Base-by-base conservation (phyloP, 495 filamentous ascomycete genomes). In the Tuber borchii region DNA sequence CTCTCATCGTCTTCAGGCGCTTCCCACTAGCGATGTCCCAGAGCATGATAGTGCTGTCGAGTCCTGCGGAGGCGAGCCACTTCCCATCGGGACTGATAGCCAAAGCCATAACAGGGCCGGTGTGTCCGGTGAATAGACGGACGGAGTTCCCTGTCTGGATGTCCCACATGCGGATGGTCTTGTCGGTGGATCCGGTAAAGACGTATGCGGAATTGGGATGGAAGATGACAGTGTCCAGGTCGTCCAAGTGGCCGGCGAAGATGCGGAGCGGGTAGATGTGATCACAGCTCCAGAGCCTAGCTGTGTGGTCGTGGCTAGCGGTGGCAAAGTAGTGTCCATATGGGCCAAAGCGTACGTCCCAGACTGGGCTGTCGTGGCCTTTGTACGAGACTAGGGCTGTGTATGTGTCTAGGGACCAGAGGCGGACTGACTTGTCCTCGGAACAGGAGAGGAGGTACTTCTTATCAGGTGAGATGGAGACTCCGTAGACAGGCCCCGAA, bases 141-240 rank as follows among this genome's bases (percentile, higher is more conserved):
- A 97, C 93, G 65, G 92, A 91, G 74, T 90, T 90, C 34, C 95
- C 95, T 12, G 89, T 93, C 2, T 87, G 86, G n/a, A 97, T 86
- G n/a, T 92, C 89, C 95, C 95, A 99, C 94, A 99, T 97, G 31
- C 95, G 90, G 34, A 97, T 93, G 0, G 93, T 94, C 84, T 93
- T 93, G 84, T 99, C 95, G 69, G 87, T 90, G 71, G 92, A 93
- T 0, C 91, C 93, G 2, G 95, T 97, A 85, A 98, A 97, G 71
- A 97, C 85, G 78, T 98, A 98, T 7, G 90, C 89, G 10, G 91
- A 92, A 83, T 98, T 99, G 2, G 95, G 94, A 80, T 99, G 95
- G 87, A 94, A 99, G 22, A 90, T 88, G 34, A 98, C 86, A 61
- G 88, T 88, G 77, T 95, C 95, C 39, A 97, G 93, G 80, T 92